Conservation (phyloP, 2,329 filamentous ascomycete species). For the Coleophoma eucalyptorum region DNA sequence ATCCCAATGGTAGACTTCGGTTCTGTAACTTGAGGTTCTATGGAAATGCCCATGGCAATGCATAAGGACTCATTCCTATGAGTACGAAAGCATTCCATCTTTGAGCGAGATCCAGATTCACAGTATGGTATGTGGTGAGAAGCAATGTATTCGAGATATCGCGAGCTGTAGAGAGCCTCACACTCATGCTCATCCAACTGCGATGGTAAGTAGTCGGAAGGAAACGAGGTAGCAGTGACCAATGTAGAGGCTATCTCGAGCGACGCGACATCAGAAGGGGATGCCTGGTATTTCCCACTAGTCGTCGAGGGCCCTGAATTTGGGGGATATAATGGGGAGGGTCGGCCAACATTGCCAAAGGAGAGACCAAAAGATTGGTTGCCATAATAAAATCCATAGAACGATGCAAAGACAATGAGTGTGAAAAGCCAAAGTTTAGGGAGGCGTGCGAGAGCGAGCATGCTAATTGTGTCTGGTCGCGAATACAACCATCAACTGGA, state of each 20-base stretch:
- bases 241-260: background rate
- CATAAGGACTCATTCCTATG: constrained; percentile 11
- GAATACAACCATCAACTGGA: too few relatives aligned
- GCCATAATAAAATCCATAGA: too few relatives aligned
- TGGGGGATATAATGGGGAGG: background rate
- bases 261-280: background rate
- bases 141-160: constrained; percentile 7
- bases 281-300: background rate
- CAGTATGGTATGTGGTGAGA: constrained; percentile 10
- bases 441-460: too few relatives aligned
- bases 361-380: too few relatives aligned
- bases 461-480: too few relatives aligned
- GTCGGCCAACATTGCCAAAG: too few relatives aligned
- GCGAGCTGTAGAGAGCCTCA: constrained; percentile 3
- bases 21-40: constrained; percentile 3
- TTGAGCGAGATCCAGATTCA: constrained; percentile 3
- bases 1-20: constrained; percentile 6
- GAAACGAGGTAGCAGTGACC: background rate
- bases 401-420: too few relatives aligned
- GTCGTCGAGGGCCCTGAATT: background rate
- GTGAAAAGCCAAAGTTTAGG: too few relatives aligned
- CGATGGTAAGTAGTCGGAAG: constrained; percentile 3
- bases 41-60: constrained; percentile 10
- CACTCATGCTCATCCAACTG: constrained; percentile 5
- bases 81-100: constrained; percentile 8